These are phyloP conservation scores for Penicillium canescens DNA, from an alignment of 495 filamentous ascomycete genomes.

Conservation along the genomic window DNA sequence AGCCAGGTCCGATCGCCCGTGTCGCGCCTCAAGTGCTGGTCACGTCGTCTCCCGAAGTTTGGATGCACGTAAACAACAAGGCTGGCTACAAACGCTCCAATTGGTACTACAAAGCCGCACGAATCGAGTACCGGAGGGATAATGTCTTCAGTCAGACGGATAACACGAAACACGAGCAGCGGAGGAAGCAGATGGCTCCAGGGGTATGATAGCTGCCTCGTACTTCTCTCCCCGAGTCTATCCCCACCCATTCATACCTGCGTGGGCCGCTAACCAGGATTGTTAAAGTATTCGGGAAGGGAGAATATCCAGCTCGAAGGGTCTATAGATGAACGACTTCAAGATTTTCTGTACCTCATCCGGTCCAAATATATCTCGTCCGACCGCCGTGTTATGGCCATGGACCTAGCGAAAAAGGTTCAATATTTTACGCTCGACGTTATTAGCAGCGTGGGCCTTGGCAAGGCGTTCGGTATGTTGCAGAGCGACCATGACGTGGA, in stretches of 20 bases:
- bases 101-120: constrained; percentile 25
- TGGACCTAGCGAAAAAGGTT: no score
- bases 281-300: no score
- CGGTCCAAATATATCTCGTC: no score
- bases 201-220: constrained; percentile 18
- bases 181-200: constrained; percentile 28
- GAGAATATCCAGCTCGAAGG: no score
- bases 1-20: constrained; percentile 28
- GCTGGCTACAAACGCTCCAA: constrained; percentile 26
- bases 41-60: constrained; percentile 28
- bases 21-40: constrained; percentile 23
- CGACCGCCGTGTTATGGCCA: no score
- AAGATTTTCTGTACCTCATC: no score
- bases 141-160: constrained; percentile 29
- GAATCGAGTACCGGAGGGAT: constrained; percentile 22
- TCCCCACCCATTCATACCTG: not conserved
- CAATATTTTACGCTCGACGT: no score
- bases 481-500: no score
- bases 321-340: no score
- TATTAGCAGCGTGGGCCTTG: no score
- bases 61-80: constrained; percentile 26
- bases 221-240: not conserved
- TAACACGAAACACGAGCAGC: constrained; percentile 20
- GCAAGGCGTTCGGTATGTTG: no score
- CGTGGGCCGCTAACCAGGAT: no score